phyloP scores from a whole-genome alignment of 352 stramenopile genomes.

The Nothophytophthora sp. region DNA sequence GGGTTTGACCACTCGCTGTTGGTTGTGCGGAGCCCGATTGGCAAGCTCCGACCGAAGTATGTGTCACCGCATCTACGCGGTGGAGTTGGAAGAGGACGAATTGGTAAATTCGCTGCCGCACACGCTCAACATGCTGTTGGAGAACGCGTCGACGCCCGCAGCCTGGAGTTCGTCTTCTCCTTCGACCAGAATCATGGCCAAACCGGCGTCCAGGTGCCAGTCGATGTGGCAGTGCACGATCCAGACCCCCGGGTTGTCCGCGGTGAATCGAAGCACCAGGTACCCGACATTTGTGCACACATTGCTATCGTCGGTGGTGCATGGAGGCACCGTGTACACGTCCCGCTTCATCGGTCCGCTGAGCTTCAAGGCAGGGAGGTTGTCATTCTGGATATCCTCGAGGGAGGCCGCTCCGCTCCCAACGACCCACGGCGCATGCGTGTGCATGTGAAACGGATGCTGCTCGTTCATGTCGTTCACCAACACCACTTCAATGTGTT shows the following conservation, averaged over 20 bases:
- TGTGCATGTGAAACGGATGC: constrained; percentile 42
- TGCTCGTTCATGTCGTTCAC: constrained; percentile 35
- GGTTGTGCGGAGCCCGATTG: too few relatives aligned
- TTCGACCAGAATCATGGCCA: constrained; percentile 28
- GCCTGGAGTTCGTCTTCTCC: constrained; percentile 16
- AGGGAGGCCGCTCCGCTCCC: constrained; percentile 12
- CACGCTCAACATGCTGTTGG: constrained; percentile 22
- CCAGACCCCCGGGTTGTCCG: constrained; percentile 36
- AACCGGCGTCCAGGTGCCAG: constrained; percentile 29
- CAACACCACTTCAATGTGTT: constrained; percentile 29
- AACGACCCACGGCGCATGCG: constrained; percentile 23
- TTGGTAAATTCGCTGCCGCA: constrained; percentile 16
- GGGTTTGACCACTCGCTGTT: too few relatives aligned
- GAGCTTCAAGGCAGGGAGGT: constrained; percentile 15
- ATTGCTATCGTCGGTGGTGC: constrained; percentile 10
- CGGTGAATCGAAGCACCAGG: constrained; percentile 30
- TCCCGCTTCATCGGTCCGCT: constrained; percentile 19
- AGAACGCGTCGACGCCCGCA: constrained; percentile 13
- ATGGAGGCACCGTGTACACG: constrained; percentile 30
- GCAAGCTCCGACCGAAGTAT: too few relatives aligned
- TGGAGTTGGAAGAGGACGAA: constrained; percentile 21
- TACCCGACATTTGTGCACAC: constrained; percentile 21
- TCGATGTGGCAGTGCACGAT: constrained; percentile 45
- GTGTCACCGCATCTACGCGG: constrained; percentile 6
- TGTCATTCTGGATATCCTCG: constrained; percentile 9